Conservation (phyloP, 805 yeast genomes). For the Candida mattraensis region DNA sequence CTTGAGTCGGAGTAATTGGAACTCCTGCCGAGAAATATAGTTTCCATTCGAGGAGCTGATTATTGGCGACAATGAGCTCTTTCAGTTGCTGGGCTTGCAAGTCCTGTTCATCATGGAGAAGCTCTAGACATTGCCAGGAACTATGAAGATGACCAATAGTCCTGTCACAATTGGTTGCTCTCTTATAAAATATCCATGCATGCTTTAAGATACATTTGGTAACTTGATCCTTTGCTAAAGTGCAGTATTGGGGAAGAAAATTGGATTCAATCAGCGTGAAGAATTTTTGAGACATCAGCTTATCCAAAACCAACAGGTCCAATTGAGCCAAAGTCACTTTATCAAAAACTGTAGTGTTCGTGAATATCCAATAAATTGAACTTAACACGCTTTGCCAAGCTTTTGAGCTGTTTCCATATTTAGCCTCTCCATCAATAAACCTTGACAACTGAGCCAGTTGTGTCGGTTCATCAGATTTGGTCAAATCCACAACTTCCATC, state of each 20-base stretch:
- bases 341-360: constrained; percentile 27
- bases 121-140: constrained; percentile 19
- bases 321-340: constrained; percentile 22
- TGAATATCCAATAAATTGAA: constrained; percentile 31
- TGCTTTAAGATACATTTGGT: constrained; percentile 14
- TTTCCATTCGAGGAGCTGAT: constrained; percentile 28
- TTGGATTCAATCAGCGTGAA: constrained; percentile 18
- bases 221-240: constrained; percentile 13
- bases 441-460: constrained; percentile 28
- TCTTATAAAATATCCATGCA: constrained; percentile 29
- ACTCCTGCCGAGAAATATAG: constrained; percentile 30
- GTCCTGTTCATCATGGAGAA: constrained; percentile 12
- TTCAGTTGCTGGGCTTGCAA: constrained; percentile 7
- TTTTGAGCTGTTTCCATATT: constrained; percentile 15
- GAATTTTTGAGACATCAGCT: constrained; percentile 23
- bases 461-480: constrained; percentile 12
- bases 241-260: constrained; percentile 22
- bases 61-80: constrained; percentile 24
- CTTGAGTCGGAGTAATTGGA: constrained; percentile 31
- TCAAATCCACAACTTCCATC: constrained; percentile 23
- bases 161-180: constrained; percentile 31
- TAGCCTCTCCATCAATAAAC: constrained; percentile 28
- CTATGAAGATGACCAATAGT: constrained; percentile 28
- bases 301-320: constrained; percentile 23
- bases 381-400: constrained; percentile 28